Evolutionary conservation across 2,329 filamentous ascomycete species (phyloP).

Genomic region (Akanthomyces uredinophilus): DNA sequence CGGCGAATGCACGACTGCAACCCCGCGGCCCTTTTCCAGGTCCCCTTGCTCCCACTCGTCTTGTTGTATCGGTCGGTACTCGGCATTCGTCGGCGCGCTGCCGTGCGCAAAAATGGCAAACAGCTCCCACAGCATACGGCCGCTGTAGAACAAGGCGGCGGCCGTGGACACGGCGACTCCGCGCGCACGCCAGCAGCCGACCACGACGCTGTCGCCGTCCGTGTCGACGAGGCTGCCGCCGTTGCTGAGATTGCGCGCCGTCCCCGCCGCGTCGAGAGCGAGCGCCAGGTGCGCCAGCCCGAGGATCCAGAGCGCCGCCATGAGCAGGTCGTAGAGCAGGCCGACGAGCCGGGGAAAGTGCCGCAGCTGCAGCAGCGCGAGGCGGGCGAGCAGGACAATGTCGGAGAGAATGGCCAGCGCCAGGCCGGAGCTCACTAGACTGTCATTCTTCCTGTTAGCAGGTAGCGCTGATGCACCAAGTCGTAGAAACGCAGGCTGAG

Average conservation of each 20-base stretch:
- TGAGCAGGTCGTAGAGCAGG: constrained; percentile 25
- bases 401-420: constrained; percentile 27
- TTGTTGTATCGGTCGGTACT: background rate
- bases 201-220: background rate
- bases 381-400: constrained; percentile 23
- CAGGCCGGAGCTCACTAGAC: constrained; percentile 25
- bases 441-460: constrained; percentile 12
- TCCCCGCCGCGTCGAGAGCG: background rate
- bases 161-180: constrained; percentile 1
- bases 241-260: background rate
- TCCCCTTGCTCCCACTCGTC: background rate
- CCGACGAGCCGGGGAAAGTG: constrained; percentile 22
- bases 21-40: constrained; percentile 16
- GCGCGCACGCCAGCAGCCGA: constrained; percentile 1
- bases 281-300: constrained; percentile 17
- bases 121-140: constrained; percentile 1
- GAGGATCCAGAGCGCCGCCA: constrained; percentile 25
- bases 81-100: background rate
- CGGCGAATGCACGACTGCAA: background rate
- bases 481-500: background rate
- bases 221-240: background rate
- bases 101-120: background rate
- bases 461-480: too few species aligned
- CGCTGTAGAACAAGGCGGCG: background rate
- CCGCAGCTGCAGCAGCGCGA: constrained; percentile 19